Evolutionary conservation across 2,329 filamentous ascomycete species (phyloP), one percentile per base, ranked within the genome.

Genomic region (Botryosphaeria dothidea): DNA sequence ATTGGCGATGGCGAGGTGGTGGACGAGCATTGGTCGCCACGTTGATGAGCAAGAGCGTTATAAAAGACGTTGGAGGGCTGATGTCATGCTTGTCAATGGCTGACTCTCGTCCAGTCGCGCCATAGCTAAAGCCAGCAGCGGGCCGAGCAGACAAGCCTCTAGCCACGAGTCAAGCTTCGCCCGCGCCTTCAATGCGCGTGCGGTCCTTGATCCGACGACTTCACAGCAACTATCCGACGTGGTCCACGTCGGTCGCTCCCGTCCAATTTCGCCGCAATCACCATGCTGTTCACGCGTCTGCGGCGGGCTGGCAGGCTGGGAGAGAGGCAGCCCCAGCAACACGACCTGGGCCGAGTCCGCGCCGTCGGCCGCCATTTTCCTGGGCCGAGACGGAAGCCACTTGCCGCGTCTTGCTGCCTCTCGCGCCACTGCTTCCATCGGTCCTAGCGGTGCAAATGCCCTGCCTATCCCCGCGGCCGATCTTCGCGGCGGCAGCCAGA

Each of bases 81-180:
- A 58, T 58, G 52, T 57, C 34, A 43, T 41, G 29, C 15, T 6
- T 23, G 51, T n/a, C 13, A 25, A 15, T 25, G 21, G 52, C 52
- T 56, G 52, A 56, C 52, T 54, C 13, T 48, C 15, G 21, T 25
- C 25, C 25, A 4, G 11, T 8, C 15, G 19, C 31, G 19, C 9
- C 34, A 19, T 17, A 52, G 27, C n/a, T 19, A 45, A 21, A 27
- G 52, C 8, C 34, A 27, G 54, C 36, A 17, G 54, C 36, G 36
- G 23, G 54, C 54, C 51, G 51, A 41, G 25, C 54, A 27, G n/a
- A 43, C 54, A 58, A 45, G 54, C 54, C 38, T 57, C 36, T n/a
- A 15, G 5, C 54, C 38, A 9, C 38, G 38, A 58, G 36, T 58
- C 54, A 45, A 45, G 52, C 52, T 57, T 41, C 21, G 52, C 23